These are phyloP conservation scores for Lyophyllum semitale DNA, from an alignment of 768 basidiomycete genomes.

Conservation along the genomic window DNA sequence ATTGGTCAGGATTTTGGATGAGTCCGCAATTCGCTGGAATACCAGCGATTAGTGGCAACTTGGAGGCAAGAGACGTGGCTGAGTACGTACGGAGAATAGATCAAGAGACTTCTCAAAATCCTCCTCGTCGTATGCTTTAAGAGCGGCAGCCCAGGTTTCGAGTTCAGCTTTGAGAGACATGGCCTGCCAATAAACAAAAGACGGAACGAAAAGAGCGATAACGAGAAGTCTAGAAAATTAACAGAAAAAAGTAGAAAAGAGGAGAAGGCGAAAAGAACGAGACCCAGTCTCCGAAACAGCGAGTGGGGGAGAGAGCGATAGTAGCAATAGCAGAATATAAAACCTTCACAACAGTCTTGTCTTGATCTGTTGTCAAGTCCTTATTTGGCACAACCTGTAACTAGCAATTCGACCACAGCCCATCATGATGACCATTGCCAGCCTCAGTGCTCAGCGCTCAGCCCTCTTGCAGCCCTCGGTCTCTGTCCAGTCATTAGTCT, in stretches of 20 bases:
- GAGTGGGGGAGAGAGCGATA: constrained; percentile 24
- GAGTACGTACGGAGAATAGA: constrained; percentile 65
- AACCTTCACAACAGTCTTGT: constrained; percentile 15
- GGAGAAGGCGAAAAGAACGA: constrained; percentile 25
- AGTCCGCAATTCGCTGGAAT: constrained; percentile 72
- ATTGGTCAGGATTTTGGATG: constrained; percentile 89
- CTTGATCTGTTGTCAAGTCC: constrained; percentile 30
- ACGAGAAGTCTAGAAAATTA: constrained; percentile 16
- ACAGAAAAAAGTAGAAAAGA: constrained; percentile 26
- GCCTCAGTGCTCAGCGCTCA: too few species aligned
- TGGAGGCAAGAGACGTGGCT: neutral
- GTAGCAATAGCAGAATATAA: constrained; percentile 16
- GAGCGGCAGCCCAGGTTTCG: constrained; percentile 84
- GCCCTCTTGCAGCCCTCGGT: neutral
- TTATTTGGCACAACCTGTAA: constrained; percentile 18
- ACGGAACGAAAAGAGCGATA: constrained; percentile 23
- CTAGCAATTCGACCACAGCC: constrained; percentile 4
- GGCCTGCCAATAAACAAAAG: constrained; percentile 28
- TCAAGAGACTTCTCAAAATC: constrained; percentile 77
- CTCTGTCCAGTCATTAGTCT: neutral
- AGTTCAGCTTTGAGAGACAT: constrained; percentile 78
- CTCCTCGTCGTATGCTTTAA: constrained; percentile 85
- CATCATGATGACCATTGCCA: neutral
- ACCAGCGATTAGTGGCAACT: constrained; percentile 5
- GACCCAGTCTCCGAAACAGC: constrained; percentile 47